Evolutionary conservation across 1,284 basidiomycete genomes (phyloP).

Genomic region (Albatrellus sp.): DNA sequence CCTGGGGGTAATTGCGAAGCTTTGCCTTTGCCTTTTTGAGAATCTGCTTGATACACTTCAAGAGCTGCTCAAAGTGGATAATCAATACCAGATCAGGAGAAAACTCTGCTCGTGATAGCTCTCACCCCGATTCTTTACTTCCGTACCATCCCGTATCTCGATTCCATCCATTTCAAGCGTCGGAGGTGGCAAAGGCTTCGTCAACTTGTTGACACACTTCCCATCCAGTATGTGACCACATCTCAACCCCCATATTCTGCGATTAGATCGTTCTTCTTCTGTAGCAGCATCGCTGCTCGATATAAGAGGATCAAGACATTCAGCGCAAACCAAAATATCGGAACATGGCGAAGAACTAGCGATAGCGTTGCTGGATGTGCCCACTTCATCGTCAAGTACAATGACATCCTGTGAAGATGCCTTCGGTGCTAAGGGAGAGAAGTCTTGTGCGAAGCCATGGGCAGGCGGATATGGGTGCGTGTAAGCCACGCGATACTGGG

Average conservation of each 20-base stretch:
- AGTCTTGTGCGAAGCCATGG: conserved; percentile 54
- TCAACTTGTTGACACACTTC: conserved; percentile 49
- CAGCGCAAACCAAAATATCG: conserved; percentile 45
- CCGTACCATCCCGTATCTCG: conserved; percentile 3
- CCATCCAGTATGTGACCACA: conserved; percentile 71
- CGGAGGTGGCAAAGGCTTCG: conserved; percentile 26
- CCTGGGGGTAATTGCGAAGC: not conserved
- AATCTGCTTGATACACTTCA: not conserved
- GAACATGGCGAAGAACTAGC: conserved; percentile 8
- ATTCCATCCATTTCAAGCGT: conserved; percentile 8
- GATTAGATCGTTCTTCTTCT: conserved; percentile 22
- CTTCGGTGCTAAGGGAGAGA: conserved; percentile 24
- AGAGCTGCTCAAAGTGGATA: not conserved
- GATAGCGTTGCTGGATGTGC: conserved; percentile 2
- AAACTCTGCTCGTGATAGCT: too few relatives aligned
- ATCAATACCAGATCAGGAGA: too few relatives aligned
- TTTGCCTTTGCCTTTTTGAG: conserved; percentile 20
- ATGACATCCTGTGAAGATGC: conserved; percentile 13
- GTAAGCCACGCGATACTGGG: conserved; percentile 43
- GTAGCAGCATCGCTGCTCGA: conserved; percentile 19
- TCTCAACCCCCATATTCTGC: conserved; percentile 52
- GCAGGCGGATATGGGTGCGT: conserved; percentile 45
- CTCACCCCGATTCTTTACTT: not conserved
- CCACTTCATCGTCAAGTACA: conserved; percentile 16
- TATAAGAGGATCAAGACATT: conserved; percentile 45